These are phyloP conservation scores for Trichoderma reesei DNA, from an alignment of 495 filamentous ascomycete genomes.

Conservation along the genomic window DNA sequence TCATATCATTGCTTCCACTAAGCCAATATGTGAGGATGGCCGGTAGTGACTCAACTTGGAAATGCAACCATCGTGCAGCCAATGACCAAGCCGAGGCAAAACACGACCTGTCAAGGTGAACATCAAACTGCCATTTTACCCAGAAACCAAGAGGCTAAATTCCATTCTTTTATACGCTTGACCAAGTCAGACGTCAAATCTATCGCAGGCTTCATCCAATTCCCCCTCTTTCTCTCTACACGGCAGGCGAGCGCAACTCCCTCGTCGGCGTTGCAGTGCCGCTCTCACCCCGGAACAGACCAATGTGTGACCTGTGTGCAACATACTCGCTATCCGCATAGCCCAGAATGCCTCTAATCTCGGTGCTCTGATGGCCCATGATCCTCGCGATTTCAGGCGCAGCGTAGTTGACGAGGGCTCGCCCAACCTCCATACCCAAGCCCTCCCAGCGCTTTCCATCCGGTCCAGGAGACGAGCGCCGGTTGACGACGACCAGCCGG, in stretches of 20 bases:
- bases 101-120: too few relatives aligned
- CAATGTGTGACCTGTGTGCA: conserved; percentile 78
- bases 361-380: conserved; percentile 69
- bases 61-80: too few relatives aligned
- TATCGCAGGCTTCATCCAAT: background rate
- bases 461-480: conserved; percentile 12
- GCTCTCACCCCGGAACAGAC: conserved; percentile 48
- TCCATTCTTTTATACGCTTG: background rate
- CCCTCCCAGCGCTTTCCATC: conserved; percentile 36
- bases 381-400: conserved; percentile 71
- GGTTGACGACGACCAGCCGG: conserved; percentile 60
- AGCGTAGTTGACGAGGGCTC: conserved; percentile 92
- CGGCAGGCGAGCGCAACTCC: conserved; percentile 4
- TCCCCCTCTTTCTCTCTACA: too few relatives aligned
- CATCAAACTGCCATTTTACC: too few relatives aligned
- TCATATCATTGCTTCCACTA: too few relatives aligned
- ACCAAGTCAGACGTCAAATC: background rate
- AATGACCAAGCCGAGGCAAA: too few relatives aligned
- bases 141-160: too few relatives aligned
- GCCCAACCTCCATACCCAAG: conserved; percentile 66
- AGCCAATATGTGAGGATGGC: too few relatives aligned
- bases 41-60: too few relatives aligned
- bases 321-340: conserved; percentile 96
- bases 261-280: conserved; percentile 29
- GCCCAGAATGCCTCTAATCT: conserved; percentile 69